phyloP scores from a whole-genome alignment of 2,329 filamentous ascomycete species.

The Neofusicoccum laricinum region DNA sequence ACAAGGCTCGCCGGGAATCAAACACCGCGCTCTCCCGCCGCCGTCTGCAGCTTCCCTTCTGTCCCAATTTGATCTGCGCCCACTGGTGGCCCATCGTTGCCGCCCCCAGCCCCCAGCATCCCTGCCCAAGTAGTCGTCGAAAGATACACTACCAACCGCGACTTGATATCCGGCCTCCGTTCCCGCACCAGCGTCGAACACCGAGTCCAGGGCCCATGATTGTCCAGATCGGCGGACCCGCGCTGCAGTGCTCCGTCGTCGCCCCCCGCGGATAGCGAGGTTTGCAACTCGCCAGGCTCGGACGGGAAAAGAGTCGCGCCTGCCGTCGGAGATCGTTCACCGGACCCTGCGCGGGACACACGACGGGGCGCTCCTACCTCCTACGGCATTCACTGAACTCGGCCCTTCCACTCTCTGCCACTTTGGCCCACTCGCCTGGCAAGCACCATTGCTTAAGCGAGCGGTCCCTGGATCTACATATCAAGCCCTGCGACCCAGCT shows the following conservation, averaged over 20 bases:
- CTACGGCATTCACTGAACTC: background rate
- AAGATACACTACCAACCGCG: background rate
- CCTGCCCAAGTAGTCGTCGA: background rate
- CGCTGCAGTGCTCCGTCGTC: background rate
- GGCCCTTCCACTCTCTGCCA: background rate
- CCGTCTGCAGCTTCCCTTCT: background rate
- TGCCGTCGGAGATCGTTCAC: background rate
- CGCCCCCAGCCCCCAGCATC: background rate
- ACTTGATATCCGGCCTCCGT: background rate
- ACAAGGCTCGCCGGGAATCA: background rate
- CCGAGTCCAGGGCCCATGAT: background rate
- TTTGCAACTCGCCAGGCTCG: background rate
- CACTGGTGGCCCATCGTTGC: background rate
- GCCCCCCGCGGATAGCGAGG: background rate
- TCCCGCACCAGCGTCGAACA: background rate
- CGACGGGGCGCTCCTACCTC: background rate
- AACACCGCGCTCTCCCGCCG: background rate
- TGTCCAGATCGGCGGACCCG: background rate
- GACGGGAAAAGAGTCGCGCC: background rate
- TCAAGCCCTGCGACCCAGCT: background rate
- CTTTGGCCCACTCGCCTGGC: background rate
- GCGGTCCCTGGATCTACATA: no score
- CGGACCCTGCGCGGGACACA: background rate
- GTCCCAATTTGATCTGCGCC: background rate
- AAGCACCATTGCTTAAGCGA: background rate